These are phyloP conservation scores for Cyclotella kingstonii DNA, from an alignment of 108 stramenopile species.

Conservation along the genomic window DNA sequence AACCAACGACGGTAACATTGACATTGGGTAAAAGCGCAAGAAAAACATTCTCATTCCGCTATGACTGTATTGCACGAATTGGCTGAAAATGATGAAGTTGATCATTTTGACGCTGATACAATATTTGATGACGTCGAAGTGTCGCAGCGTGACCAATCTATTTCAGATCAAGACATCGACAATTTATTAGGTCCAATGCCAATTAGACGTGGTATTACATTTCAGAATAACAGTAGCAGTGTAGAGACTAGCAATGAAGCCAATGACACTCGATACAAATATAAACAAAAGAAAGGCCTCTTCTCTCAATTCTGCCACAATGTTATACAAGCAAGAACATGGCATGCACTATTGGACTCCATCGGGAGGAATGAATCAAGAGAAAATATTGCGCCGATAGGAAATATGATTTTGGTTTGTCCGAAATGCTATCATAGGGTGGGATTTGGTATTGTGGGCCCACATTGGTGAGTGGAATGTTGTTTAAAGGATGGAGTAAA, in stretches of 20 bases:
- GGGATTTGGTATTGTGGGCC: constrained; percentile 75
- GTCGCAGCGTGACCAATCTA: not conserved
- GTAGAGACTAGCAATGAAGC: not conserved
- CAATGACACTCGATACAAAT: not conserved
- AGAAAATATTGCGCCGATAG: constrained; percentile 9
- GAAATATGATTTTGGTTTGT: constrained; percentile 64
- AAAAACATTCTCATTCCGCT: too few relatives aligned
- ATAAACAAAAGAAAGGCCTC: not conserved
- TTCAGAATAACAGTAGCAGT: constrained; percentile 1
- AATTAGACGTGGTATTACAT: not conserved
- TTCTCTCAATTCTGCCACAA: not conserved
- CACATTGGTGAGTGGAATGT: constrained; percentile 44
- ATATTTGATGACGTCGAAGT: constrained; percentile 8
- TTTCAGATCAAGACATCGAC: constrained; percentile 5
- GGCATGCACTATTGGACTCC: not conserved
- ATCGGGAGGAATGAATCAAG: constrained; percentile 6
- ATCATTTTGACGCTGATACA: not conserved
- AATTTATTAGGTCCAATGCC: constrained; percentile 4
- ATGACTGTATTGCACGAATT: too few relatives aligned
- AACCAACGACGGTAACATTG: too few relatives aligned
- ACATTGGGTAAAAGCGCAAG: too few relatives aligned
- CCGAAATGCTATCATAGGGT: constrained; percentile 46
- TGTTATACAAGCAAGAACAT: not conserved
- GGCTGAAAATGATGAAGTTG: not conserved
- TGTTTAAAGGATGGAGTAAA: not conserved